Percentiles rank a stretch among this genome's conserved stretches.
Conservation (phyloP, 352 stramenopile species). For the Phytophthora nicotianae region DNA sequence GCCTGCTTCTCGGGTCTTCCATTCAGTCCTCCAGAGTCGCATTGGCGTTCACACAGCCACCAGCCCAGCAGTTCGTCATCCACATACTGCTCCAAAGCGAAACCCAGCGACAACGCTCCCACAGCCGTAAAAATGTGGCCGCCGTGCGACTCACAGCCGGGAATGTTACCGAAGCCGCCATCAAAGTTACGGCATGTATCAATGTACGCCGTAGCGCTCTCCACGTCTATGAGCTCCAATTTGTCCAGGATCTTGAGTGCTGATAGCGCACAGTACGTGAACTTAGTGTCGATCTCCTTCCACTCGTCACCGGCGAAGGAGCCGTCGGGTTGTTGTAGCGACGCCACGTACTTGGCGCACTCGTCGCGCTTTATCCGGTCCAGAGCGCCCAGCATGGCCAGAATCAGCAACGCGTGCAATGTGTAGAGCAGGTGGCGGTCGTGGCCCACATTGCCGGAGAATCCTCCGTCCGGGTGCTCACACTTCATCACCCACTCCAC, state of each 20-base stretch:
- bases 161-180: conserved; percentile 91
- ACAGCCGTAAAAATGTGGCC: conserved; percentile 98
- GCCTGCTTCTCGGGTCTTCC: conserved; percentile 99
- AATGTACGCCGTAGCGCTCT: conserved; percentile 93
- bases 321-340: conserved; percentile 96
- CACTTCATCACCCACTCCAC: conserved; percentile 96
- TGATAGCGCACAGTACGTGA: conserved; percentile 98
- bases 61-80: conserved; percentile 93
- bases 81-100: conserved; percentile 73
- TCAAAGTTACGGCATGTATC: conserved; percentile 97
- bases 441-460: conserved; percentile 96
- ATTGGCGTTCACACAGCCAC: conserved; percentile 98
- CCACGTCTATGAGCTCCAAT: conserved; percentile 88
- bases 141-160: conserved; percentile 97
- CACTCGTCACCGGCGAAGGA: conserved; percentile 97
- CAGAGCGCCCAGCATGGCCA: conserved; percentile 93
- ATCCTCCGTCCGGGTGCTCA: conserved; percentile 91
- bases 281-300: conserved; percentile 98
- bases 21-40: conserved; percentile 95
- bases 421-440: conserved; percentile 99
- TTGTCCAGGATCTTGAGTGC: conserved; percentile 92
- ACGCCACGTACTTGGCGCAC: conserved; percentile 82
- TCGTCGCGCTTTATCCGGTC: conserved; percentile 83
- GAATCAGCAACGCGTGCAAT: conserved; percentile 96
- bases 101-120: conserved; percentile 92